Evolutionary conservation across 2,329 filamentous ascomycete species (phyloP).

Genomic region (Cladosporium sp.): DNA sequence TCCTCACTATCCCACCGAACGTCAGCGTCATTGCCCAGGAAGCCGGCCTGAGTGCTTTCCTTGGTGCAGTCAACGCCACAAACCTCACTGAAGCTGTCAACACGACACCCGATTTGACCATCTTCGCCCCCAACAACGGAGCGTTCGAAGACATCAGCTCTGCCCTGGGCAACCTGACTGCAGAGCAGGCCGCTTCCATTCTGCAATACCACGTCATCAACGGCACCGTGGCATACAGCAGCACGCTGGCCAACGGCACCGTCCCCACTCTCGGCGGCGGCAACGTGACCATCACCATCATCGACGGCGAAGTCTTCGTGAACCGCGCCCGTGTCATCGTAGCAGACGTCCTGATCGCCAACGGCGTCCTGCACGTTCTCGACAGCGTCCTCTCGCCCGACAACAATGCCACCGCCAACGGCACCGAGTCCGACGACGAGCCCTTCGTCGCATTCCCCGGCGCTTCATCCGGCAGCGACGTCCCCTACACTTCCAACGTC

Average conservation of each 20-base stretch:
- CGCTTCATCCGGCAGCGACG: conserved; percentile 51
- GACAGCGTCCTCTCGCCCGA: conserved; percentile 60
- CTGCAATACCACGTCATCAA: conserved; percentile 67
- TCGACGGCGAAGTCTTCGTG: conserved; percentile 44
- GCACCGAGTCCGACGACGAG: conserved; percentile 43
- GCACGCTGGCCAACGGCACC: conserved; percentile 42
- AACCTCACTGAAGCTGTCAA: conserved; percentile 24
- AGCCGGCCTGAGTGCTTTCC: conserved; percentile 24
- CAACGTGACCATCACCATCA: conserved; percentile 45
- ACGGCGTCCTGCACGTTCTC: conserved; percentile 54
- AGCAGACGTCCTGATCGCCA: conserved; percentile 46
- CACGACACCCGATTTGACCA: conserved; percentile 54
- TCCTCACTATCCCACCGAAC: conserved; percentile 43
- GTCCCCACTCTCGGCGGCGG: conserved; percentile 43
- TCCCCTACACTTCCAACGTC: conserved; percentile 60
- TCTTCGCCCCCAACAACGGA: conserved; percentile 65
- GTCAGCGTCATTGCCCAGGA: conserved; percentile 36
- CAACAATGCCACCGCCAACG: conserved; percentile 36
- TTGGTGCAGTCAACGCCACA: conserved; percentile 26
- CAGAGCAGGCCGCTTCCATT: conserved; percentile 53
- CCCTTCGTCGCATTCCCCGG: conserved; percentile 53
- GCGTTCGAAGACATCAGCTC: conserved; percentile 62
- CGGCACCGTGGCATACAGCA: conserved; percentile 57
- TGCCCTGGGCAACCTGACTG: conserved; percentile 51
- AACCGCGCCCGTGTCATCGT: conserved; percentile 47